Conservation (phyloP, 2,329 filamentous ascomycete species). For the Neoscytalidium dimidiatum region DNA sequence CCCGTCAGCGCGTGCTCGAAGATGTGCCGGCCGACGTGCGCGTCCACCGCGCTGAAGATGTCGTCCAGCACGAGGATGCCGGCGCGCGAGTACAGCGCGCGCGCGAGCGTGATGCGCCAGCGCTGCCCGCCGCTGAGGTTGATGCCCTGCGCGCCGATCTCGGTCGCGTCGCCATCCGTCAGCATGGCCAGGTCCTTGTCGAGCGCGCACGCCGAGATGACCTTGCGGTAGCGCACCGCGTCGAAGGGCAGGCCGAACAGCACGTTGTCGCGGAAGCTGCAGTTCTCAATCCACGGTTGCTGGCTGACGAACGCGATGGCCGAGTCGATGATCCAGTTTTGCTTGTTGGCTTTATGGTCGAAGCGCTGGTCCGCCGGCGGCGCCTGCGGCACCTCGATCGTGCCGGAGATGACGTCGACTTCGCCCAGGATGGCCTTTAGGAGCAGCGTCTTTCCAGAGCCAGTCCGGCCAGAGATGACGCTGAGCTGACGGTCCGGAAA, state of each 20-base stretch:
- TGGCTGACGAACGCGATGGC: constrained; percentile 73
- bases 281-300: constrained; percentile 74
- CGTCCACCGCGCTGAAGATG: constrained; percentile 76
- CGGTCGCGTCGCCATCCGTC: constrained; percentile 73
- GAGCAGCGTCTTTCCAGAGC: constrained; percentile 75
- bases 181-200: constrained; percentile 76
- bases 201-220: constrained; percentile 71
- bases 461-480: constrained; percentile 75
- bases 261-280: constrained; percentile 76
- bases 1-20: constrained; percentile 76
- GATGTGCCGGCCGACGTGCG: constrained; percentile 64
- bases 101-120: constrained; percentile 26
- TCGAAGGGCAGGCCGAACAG: constrained; percentile 73
- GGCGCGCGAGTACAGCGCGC: constrained; percentile 70
- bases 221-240: constrained; percentile 68
- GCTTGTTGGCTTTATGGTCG: constrained; percentile 60
- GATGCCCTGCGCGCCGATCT: constrained; percentile 82
- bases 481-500: constrained; percentile 72
- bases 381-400: constrained; percentile 51
- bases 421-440: constrained; percentile 75
- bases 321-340: constrained; percentile 68
- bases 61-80: constrained; percentile 79
- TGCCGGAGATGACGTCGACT: constrained; percentile 67
- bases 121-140: constrained; percentile 78
- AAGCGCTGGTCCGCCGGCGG: constrained; percentile 51